A percentile compares a stretch with the other conserved stretches of the same genome.
Conservation (phyloP, 2,329 filamentous ascomycete genomes). For the Fusarium sacchari region DNA sequence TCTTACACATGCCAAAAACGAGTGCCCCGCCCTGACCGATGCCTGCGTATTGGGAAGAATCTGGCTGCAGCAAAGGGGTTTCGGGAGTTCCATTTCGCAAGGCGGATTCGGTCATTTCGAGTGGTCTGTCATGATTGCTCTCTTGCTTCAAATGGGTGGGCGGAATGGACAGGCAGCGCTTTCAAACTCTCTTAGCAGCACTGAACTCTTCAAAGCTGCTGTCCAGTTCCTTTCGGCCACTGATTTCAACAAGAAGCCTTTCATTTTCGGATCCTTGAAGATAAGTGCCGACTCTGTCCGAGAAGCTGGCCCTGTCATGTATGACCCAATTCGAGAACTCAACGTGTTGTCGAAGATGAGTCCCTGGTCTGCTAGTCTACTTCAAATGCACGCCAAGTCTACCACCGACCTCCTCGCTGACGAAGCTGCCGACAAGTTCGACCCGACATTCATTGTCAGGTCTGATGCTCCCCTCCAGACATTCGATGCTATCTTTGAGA, state of each 20-base stretch:
- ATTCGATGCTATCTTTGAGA: slow-evolving; percentile 61
- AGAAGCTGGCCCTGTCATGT: slow-evolving; percentile 73
- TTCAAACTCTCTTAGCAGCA: slow-evolving; percentile 84
- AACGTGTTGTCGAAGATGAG: slow-evolving; percentile 95
- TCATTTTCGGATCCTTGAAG: slow-evolving; percentile 57
- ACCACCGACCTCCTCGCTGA: slow-evolving; percentile 82
- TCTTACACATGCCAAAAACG: slow-evolving; percentile 74
- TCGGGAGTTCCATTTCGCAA: slow-evolving; percentile 72
- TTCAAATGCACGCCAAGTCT: slow-evolving; percentile 78
- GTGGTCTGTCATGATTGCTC: slow-evolving; percentile 82
- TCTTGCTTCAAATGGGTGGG: slow-evolving; percentile 82
- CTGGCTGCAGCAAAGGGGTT: slow-evolving; percentile 90
- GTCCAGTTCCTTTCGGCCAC: slow-evolving; percentile 85
- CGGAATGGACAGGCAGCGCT: slow-evolving; percentile 76
- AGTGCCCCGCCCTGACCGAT: slow-evolving; percentile 79
- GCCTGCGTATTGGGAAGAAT: slow-evolving; percentile 86
- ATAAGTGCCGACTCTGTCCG: slow-evolving; percentile 50
- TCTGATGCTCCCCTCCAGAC: slow-evolving; percentile 63
- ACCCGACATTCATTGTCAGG: slow-evolving; percentile 80
- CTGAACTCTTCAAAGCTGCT: slow-evolving; percentile 93
- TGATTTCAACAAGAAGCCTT: slow-evolving; percentile 75
- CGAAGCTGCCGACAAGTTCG: slow-evolving; percentile 80
- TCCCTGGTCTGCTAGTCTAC: slow-evolving; percentile 78
- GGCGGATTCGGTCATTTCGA: slow-evolving; percentile 96
- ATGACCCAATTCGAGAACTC: slow-evolving; percentile 76